These are phyloP conservation scores for Arxiozyma heterogenica DNA, from an alignment of 1,139 yeast species.

Conservation along the genomic window DNA sequence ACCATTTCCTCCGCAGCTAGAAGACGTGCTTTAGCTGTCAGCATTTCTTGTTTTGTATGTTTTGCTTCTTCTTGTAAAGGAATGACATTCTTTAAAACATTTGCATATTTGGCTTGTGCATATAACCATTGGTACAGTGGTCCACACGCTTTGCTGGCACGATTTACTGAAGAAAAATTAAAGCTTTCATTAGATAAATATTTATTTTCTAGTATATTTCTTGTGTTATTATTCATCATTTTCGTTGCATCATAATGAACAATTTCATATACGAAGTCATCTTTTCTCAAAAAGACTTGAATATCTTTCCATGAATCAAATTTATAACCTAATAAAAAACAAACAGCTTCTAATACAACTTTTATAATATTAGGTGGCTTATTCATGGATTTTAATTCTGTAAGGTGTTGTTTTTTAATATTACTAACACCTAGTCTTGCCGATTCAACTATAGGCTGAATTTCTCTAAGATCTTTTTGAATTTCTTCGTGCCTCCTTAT, in stretches of 20 bases:
- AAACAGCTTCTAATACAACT: slow-evolving; percentile 79
- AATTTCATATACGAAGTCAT: slow-evolving; percentile 79
- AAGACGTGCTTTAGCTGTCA: slow-evolving; percentile 56
- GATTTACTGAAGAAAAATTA: slow-evolving; percentile 63
- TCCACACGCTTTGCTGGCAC: slow-evolving; percentile 95
- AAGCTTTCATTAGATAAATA: slow-evolving; percentile 59
- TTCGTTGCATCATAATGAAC: slow-evolving; percentile 61
- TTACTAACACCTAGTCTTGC: slow-evolving; percentile 85
- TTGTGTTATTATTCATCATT: slow-evolving; percentile 46
- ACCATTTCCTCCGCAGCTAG: slow-evolving; percentile 78
- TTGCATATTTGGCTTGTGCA: slow-evolving; percentile 71
- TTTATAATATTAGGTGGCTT: slow-evolving; percentile 90
- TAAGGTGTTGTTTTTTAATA: slow-evolving; percentile 84
- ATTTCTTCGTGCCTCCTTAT: slow-evolving; percentile 48
- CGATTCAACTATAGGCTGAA: slow-evolving; percentile 77
- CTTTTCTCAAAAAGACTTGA: slow-evolving; percentile 68
- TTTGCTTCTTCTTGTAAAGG: slow-evolving; percentile 67
- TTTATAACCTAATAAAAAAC: slow-evolving; percentile 67
- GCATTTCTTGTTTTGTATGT: slow-evolving; percentile 49
- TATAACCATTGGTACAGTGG: slow-evolving; percentile 84
- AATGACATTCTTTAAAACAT: slow-evolving; percentile 59
- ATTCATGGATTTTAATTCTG: slow-evolving; percentile 80
- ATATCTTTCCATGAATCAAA: slow-evolving; percentile 74
- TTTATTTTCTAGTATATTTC: slow-evolving; percentile 46
- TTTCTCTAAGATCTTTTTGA: slow-evolving; percentile 53